These are phyloP conservation scores for Cryoendolithus antarcticus DNA, from an alignment of 2,329 filamentous ascomycete genomes.

Conservation along the genomic window DNA sequence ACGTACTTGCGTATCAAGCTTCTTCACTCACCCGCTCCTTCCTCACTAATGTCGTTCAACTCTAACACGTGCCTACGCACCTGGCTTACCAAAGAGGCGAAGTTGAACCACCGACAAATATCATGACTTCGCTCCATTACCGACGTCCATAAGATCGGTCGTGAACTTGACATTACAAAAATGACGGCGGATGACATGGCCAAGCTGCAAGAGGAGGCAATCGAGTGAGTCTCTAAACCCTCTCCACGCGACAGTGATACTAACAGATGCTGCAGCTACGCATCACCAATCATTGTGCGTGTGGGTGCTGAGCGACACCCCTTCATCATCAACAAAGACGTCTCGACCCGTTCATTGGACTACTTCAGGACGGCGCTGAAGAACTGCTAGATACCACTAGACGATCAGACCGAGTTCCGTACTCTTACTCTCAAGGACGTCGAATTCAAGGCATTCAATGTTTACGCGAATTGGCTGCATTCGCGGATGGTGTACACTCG, in stretches of 20 bases:
- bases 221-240: too few species aligned
- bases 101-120: too few species aligned
- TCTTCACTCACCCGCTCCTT: too few species aligned
- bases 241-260: too few species aligned
- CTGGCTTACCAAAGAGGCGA: too few species aligned
- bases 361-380: conserved; percentile 9
- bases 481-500: conserved; percentile 2
- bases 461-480: conserved; percentile 14
- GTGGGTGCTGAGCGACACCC: not conserved
- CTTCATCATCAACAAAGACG: conserved; percentile 2
- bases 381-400: not conserved
- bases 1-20: too few species aligned
- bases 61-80: too few species aligned
- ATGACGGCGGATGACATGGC: too few species aligned
- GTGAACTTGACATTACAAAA: too few species aligned
- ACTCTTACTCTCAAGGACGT: conserved; percentile 7
- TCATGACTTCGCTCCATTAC: too few species aligned
- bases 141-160: too few species aligned
- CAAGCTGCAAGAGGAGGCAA: not conserved
- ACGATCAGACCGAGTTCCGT: not conserved
- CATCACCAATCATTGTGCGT: not conserved
- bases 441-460: conserved; percentile 4
- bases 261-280: not conserved
- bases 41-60: too few species aligned
- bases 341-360: not conserved